Conservation (phyloP, 495 filamentous ascomycete species). For the Aspergillus conjunctus region DNA sequence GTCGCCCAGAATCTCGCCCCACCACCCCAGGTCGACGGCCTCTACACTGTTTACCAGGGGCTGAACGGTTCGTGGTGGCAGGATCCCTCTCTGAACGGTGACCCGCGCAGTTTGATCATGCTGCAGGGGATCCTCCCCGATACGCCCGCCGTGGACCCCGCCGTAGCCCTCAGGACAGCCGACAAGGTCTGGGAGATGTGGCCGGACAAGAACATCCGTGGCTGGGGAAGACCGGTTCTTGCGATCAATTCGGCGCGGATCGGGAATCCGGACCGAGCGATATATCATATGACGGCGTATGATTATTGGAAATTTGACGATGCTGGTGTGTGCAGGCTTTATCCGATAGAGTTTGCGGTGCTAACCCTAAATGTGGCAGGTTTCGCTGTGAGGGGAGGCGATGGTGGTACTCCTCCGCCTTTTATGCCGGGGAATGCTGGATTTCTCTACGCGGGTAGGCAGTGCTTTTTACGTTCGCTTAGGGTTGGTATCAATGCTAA, state of each 20-base stretch:
- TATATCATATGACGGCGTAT: conserved; percentile 22
- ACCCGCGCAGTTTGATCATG: conserved; percentile 25
- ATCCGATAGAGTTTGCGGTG: not conserved
- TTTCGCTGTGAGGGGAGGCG: conserved; percentile 20
- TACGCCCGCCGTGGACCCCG: conserved; percentile 17
- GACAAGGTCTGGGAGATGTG: conserved; percentile 20
- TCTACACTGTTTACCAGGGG: conserved; percentile 22
- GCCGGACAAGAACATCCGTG: conserved; percentile 19
- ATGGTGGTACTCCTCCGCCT: conserved; percentile 23
- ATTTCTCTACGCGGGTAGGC: conserved; percentile 19
- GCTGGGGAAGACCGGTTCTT: conserved; percentile 21
- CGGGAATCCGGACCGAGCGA: conserved; percentile 17
- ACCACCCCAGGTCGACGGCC: conserved; percentile 12
- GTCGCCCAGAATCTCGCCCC: conserved; percentile 18
- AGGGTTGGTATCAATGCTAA: not conserved
- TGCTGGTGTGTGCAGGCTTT: conserved; percentile 14
- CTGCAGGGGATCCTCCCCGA: conserved; percentile 24
- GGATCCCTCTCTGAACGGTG: conserved; percentile 12
- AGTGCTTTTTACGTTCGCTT: not conserved
- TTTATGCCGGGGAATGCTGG: conserved; percentile 26
- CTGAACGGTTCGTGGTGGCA: conserved; percentile 23
- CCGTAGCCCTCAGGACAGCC: conserved; percentile 14
- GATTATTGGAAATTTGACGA: conserved; percentile 25
- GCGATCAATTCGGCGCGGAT: conserved; percentile 23
- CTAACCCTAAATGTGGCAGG: conserved; percentile 3